These are phyloP conservation scores for Nicotiana benthamiana DNA, from an alignment of 257 asterid genomes.

Conservation along the genomic window DNA sequence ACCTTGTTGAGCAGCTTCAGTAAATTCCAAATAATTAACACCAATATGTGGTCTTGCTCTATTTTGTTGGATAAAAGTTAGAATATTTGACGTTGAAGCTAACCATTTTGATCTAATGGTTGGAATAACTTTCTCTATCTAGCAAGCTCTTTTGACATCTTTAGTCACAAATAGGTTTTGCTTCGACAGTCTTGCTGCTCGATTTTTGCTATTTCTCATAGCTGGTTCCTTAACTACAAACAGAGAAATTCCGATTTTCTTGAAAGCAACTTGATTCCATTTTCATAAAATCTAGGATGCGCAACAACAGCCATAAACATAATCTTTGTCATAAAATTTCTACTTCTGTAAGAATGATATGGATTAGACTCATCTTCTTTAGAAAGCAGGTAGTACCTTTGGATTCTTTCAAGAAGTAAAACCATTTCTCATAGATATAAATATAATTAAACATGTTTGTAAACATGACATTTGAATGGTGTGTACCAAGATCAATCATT, in stretches of 20 bases:
- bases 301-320: not conserved
- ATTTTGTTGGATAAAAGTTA: not conserved
- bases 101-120: not conserved
- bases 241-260: constrained; percentile 9
- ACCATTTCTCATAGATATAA: not conserved
- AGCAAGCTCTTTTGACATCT: not conserved
- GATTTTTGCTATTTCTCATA: not conserved
- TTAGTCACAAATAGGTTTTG: not conserved
- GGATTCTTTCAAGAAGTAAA: not conserved
- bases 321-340: not conserved
- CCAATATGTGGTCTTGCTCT: constrained; percentile 10
- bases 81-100: not conserved
- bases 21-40: constrained; percentile 5
- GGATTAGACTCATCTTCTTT: not conserved
- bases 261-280: not conserved
- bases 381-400: not conserved
- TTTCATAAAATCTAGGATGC: not conserved
- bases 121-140: constrained; percentile 2
- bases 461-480: not conserved
- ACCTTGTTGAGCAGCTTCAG: not conserved
- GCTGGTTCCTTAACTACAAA: not conserved
- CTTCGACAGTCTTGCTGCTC: not conserved
- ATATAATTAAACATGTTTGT: not conserved
- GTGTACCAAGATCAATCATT: not conserved
- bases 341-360: not conserved